Conservation (phyloP, 2,329 filamentous ascomycete genomes). For the Coniochaeta sp. region DNA sequence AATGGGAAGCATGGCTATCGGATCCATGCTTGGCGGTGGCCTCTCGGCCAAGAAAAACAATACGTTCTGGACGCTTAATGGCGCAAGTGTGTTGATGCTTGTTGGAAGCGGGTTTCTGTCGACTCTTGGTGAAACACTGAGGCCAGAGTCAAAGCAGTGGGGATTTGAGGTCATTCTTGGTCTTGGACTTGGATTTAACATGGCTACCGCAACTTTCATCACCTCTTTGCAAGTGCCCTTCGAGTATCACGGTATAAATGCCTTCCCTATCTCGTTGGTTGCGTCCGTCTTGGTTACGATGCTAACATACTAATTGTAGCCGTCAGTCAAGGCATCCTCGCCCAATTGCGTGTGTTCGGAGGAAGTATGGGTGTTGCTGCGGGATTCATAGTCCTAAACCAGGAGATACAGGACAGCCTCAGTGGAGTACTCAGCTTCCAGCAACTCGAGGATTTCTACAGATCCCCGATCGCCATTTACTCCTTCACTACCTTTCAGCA, state of each 20-base stretch:
- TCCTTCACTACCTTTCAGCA: constrained; percentile 8
- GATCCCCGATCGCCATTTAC: constrained; percentile 9
- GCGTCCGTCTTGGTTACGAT: background rate
- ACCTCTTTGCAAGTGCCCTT: constrained; percentile 12
- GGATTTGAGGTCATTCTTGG: constrained; percentile 12
- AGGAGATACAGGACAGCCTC: constrained; percentile 10
- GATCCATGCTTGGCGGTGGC: constrained; percentile 11
- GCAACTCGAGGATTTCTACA: constrained; percentile 11
- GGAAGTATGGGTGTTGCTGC: constrained; percentile 18
- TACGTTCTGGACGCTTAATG: constrained; percentile 11
- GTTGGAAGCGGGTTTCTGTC: constrained; percentile 9
- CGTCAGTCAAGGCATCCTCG: constrained; percentile 12
- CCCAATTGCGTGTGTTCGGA: constrained; percentile 17
- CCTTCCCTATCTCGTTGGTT: background rate
- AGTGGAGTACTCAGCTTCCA: constrained; percentile 7
- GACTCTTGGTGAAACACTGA: background rate
- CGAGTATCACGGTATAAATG: constrained; percentile 12
- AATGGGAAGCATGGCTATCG: constrained; percentile 12
- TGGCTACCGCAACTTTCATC: constrained; percentile 12
- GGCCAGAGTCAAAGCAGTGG: constrained; percentile 9
- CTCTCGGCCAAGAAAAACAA: constrained; percentile 7
- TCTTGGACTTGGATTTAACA: constrained; percentile 7
- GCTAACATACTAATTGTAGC: constrained; percentile 2
- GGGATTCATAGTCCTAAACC: constrained; percentile 13
- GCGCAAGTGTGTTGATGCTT: constrained; percentile 9